Base-by-base conservation (phyloP, 805 yeast genomes). In the Myxozyma monticola region DNA sequence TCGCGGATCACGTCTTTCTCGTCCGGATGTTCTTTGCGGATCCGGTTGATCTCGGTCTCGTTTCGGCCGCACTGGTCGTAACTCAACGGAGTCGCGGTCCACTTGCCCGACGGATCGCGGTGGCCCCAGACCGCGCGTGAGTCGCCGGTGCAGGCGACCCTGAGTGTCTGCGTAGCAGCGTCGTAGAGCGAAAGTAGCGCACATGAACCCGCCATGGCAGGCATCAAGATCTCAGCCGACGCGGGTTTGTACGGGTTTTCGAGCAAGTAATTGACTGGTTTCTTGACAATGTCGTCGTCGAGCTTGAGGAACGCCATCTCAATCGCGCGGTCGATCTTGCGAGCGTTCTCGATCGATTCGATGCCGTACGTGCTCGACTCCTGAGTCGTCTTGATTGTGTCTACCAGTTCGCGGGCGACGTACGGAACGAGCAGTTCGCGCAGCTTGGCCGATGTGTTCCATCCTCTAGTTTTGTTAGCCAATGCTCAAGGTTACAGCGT, bases 121-220 rank as follows among this genome's bases (percentile, higher is more conserved):
- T 86, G 80, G 6, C 96, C 96, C 34, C 91, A 72, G 18, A 93
- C 77, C 0, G 96, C 97, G 55, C 99, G 76, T 0, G 97, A 90
- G 66, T 93, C 99, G 43, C 99, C 99, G 0, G 98, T 82, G 4
- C 91, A 95, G 0, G 99, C 98, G 30, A 93, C 95, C 58, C 88
- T 83, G 60, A 93, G 75, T 26, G 76, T 69, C 47, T 80, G 76
- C 21, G 88, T 73, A 45, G 78, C 76, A 0, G 96, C 80, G 68
- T 93, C 96, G 69, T 85, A 93, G 61, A 88, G 83, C 2, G 96
- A 81, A 51, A 93, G 73, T 56, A 93, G 74, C 0, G 95, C 97
- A 71, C 99, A 93, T 0, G 97, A 84, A 0, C 99, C 99, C 1
- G 96, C 85, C 36, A 95, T 75, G 1, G 98, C 99, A 3, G 99